A percentile compares a stretch with the other conserved stretches of the same genome.
These are phyloP conservation scores for Metschnikowia matae DNA, from an alignment of 805 yeast species.

Conservation along the genomic window DNA sequence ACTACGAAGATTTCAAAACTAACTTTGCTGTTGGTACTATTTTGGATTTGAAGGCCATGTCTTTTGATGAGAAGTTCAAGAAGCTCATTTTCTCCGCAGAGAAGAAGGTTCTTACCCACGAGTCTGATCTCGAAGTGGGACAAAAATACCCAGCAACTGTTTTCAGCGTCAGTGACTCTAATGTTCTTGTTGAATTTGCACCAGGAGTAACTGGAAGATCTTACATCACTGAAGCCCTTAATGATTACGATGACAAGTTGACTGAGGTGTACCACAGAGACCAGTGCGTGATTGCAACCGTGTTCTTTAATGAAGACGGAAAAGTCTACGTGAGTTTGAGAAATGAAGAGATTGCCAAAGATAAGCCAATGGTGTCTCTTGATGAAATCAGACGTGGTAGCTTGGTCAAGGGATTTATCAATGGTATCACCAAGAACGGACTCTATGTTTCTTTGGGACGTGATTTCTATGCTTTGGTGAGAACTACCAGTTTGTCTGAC, in stretches of 20 bases:
- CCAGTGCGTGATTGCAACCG: slow-evolving; percentile 55
- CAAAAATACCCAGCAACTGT: slow-evolving; percentile 58
- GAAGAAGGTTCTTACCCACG: slow-evolving; percentile 34
- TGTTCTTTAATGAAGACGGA: slow-evolving; percentile 44
- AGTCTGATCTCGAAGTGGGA: slow-evolving; percentile 53
- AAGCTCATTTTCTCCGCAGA: slow-evolving; percentile 50
- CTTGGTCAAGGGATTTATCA: slow-evolving; percentile 77
- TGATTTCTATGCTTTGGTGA: slow-evolving; percentile 69
- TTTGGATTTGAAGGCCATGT: slow-evolving; percentile 51
- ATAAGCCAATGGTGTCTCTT: slow-evolving; percentile 44
- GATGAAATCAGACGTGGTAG: slow-evolving; percentile 64
- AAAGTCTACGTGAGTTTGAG: slow-evolving; percentile 66
- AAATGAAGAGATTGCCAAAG: slow-evolving; percentile 42
- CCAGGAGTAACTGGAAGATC: slow-evolving; percentile 58
- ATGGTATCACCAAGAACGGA: slow-evolving; percentile 70
- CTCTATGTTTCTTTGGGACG: slow-evolving; percentile 74
- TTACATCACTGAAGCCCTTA: slow-evolving; percentile 71
- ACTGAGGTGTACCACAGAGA: slow-evolving; percentile 47
- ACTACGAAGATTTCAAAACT: slow-evolving; percentile 47
- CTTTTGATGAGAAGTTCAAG: slow-evolving; percentile 51
- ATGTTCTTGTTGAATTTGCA: slow-evolving; percentile 68
- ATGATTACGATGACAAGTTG: slow-evolving; percentile 56
- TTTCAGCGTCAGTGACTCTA: slow-evolving; percentile 52
- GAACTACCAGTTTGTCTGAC: slow-evolving; percentile 78
- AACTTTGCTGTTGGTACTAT: slow-evolving; percentile 72